These are phyloP conservation scores for Ganoderma boninense DNA, from an alignment of 1,284 basidiomycete genomes.

Conservation along the genomic window DNA sequence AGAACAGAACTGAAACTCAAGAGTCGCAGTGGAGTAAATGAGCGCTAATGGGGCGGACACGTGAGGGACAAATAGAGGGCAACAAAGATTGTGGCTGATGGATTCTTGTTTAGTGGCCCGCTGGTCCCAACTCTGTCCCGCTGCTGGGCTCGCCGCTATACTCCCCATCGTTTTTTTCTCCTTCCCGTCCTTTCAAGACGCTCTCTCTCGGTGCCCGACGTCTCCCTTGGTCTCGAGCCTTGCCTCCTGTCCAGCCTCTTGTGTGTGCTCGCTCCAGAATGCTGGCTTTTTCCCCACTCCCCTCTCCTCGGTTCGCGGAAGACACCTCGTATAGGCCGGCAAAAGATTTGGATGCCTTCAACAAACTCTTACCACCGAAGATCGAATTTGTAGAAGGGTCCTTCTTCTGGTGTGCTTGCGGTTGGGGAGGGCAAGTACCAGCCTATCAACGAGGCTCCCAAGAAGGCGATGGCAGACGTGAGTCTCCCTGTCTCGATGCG, in stretches of 20 bases:
- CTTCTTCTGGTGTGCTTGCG: slow-evolving; percentile 72
- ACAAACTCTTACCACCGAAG: slow-evolving; percentile 74
- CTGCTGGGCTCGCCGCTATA: neutral
- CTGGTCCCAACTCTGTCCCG: neutral
- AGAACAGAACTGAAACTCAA: no score
- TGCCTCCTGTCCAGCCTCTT: slow-evolving; percentile 2
- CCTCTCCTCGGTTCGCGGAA: slow-evolving; percentile 56
- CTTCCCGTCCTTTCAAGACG: neutral
- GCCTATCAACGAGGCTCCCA: slow-evolving; percentile 73
- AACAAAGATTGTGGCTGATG: slow-evolving; percentile 28
- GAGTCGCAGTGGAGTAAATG: neutral
- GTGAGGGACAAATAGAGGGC: slow-evolving; percentile 24
- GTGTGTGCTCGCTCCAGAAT: slow-evolving; percentile 43
- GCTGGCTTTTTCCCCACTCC: slow-evolving; percentile 69
- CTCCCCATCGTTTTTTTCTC: slow-evolving; percentile 1
- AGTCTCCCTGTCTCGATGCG: slow-evolving; percentile 1
- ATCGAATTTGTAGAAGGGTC: slow-evolving; percentile 85
- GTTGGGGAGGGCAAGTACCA: slow-evolving; percentile 78
- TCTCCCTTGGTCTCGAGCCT: slow-evolving; percentile 13
- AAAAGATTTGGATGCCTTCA: slow-evolving; percentile 77
- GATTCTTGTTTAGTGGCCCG: slow-evolving; percentile 23
- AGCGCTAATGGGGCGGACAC: slow-evolving; percentile 5
- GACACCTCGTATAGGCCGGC: slow-evolving; percentile 64
- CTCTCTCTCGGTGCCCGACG: slow-evolving; percentile 4
- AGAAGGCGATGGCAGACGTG: slow-evolving; percentile 38